phyloP scores from a whole-genome alignment of 306 rosid species.

The Gleditsia sinensis region DNA sequence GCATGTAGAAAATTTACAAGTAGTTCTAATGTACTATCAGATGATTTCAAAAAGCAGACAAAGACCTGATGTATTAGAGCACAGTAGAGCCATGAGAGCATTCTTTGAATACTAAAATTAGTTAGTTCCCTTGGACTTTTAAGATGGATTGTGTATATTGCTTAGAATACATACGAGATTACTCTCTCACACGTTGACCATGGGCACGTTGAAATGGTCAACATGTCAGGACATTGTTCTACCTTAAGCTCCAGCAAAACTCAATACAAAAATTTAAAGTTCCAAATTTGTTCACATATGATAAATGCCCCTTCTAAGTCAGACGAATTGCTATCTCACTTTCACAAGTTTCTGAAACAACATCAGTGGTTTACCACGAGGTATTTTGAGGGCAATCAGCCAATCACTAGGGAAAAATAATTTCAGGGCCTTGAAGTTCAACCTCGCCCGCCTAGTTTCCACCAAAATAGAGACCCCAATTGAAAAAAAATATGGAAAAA shows the following conservation, averaged over 20 bases:
- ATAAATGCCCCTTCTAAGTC: not conserved
- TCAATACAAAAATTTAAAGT: not conserved
- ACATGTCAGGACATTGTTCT: too few species aligned
- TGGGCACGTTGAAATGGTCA: too few species aligned
- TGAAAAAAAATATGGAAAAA: not conserved
- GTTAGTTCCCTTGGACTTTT: not conserved
- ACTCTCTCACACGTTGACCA: too few species aligned
- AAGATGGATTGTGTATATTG: not conserved
- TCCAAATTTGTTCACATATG: not conserved
- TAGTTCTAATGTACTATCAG: not conserved
- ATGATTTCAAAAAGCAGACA: not conserved
- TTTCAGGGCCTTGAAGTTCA: not conserved
- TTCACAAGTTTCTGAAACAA: slow-evolving; percentile 1
- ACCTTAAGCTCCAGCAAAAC: not conserved
- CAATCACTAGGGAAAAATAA: too few species aligned
- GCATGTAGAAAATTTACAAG: not conserved
- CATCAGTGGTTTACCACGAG: not conserved
- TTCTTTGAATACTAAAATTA: not conserved
- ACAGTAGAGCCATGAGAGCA: not conserved
- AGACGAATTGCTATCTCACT: not conserved
- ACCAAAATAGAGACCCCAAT: not conserved
- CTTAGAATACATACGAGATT: slow-evolving; percentile 28
- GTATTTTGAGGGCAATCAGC: not conserved
- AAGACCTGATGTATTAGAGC: not conserved
- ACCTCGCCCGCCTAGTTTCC: not conserved